phyloP scores from a whole-genome alignment of 1,284 basidiomycete genomes.

The Neonothopanus nambi region DNA sequence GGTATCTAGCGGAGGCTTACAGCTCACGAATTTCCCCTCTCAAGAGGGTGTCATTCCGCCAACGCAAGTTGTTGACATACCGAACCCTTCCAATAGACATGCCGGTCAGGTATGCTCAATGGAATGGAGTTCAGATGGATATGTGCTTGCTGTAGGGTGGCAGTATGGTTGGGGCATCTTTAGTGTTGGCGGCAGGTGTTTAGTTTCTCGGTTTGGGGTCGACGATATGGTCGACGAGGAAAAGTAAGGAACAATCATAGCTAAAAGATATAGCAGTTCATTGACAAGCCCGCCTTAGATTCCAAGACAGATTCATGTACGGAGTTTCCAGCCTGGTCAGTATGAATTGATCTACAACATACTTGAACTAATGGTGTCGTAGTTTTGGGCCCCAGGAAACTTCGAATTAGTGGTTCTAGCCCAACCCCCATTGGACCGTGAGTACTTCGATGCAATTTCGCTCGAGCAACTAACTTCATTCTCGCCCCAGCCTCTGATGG shows the following conservation, averaged over 20 bases:
- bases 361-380: slow-evolving; percentile 23
- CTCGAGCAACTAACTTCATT: not conserved
- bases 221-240: slow-evolving; percentile 63
- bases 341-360: slow-evolving; percentile 6
- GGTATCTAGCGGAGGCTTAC: slow-evolving; percentile 53
- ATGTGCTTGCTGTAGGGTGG: slow-evolving; percentile 97
- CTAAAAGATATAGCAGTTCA: not conserved
- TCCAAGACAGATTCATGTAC: slow-evolving; percentile 85
- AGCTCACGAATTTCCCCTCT: slow-evolving; percentile 65
- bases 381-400: slow-evolving; percentile 94
- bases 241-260: slow-evolving; percentile 36
- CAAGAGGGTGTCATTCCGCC: slow-evolving; percentile 52
- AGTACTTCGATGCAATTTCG: slow-evolving; percentile 21
- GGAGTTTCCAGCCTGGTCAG: slow-evolving; percentile 69
- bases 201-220: slow-evolving; percentile 74
- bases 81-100: slow-evolving; percentile 54
- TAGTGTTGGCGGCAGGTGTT: slow-evolving; percentile 87
- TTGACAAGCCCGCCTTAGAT: slow-evolving; percentile 41
- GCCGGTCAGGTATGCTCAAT: slow-evolving; percentile 78
- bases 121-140: slow-evolving; percentile 94
- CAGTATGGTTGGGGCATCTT: slow-evolving; percentile 88
- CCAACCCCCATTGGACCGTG: slow-evolving; percentile 48
- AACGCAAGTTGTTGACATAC: slow-evolving; percentile 56
- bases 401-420: slow-evolving; percentile 81
- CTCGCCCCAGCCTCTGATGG: slow-evolving; percentile 59